A percentile compares a stretch with the other conserved stretches of the same genome.
Evolutionary conservation across 2,329 filamentous ascomycete genomes (phyloP).

Genomic region (Rhynchosporium agropyri): DNA sequence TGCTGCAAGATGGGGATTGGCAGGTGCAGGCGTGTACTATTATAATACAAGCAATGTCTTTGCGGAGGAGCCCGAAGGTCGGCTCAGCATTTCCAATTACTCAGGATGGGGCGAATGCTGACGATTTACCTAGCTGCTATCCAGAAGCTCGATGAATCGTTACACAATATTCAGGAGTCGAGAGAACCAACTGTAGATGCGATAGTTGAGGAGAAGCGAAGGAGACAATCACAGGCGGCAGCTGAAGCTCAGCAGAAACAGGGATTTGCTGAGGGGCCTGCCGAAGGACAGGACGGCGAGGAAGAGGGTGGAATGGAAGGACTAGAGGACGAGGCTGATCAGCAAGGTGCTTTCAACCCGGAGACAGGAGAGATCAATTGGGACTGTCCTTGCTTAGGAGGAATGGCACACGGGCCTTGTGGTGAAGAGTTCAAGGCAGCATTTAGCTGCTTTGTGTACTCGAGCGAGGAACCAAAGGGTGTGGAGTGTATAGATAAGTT

Average conservation of each 20-base stretch:
- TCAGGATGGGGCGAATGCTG: conserved; percentile 26
- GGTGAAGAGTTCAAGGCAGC: conserved; percentile 93
- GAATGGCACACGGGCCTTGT: conserved; percentile 95
- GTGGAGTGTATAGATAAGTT: conserved; percentile 98
- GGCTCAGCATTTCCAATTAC: background rate
- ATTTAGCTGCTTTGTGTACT: conserved; percentile 99
- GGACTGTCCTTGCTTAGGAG: conserved; percentile 96
- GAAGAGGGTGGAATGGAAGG: conserved; percentile 49
- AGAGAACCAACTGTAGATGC: conserved; percentile 67
- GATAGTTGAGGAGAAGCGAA: conserved; percentile 64
- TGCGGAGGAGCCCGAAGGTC: conserved; percentile 79
- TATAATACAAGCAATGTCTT: conserved; percentile 91
- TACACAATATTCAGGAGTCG: conserved; percentile 47
- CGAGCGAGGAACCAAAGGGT: conserved; percentile 91
- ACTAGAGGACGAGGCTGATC: conserved; percentile 78
- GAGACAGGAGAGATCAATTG: conserved; percentile 99
- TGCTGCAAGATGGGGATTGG: conserved; percentile 72
- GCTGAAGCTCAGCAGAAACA: conserved; percentile 36
- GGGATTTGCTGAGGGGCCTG: conserved; percentile 29
- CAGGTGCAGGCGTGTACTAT: conserved; percentile 79
- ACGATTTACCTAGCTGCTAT: conserved; percentile 35
- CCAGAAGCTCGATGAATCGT: conserved; percentile 43
- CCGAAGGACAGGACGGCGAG: conserved; percentile 31
- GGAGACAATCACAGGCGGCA: conserved; percentile 38
- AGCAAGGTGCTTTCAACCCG: conserved; percentile 94